Evolutionary conservation across 257 asterid genomes (phyloP), one percentile per base, ranked within the genome.

Genomic region (Thymus quinquecostatus): DNA sequence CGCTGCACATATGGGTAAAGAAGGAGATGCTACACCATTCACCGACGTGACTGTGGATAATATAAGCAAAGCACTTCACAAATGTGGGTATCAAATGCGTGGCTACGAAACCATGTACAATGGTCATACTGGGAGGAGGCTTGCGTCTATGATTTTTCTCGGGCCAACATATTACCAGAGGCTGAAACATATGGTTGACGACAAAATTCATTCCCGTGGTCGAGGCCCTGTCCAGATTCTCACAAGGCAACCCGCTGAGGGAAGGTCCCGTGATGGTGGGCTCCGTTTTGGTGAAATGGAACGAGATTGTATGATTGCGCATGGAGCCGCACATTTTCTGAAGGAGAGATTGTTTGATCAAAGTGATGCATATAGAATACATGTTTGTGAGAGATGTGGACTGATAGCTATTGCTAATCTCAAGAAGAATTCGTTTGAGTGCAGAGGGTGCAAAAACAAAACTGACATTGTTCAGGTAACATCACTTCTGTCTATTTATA

Each of bases 281-380:
- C 95, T 94, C 45, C 85, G 97, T 1, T 91, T 94, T 79, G 99
- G 99, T 59, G 99, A 94, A 78, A 94, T 94, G 99, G 99, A 94
- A 78, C 83, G 97, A 21, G 99, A 94, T 72, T 94, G 99, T 68
- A 94, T 94, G 97, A 91, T 94, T 83, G 99, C 97, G 0, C 97
- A 94, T 14, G 99, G 99, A 11, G 99, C 99, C 0, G 96, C 99
- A 60, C 97, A 94, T 77, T 94, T 91, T 71, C 86, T 94, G 0
- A 94, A 94, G 81, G 97, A 94, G 68, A 83, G 97, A 51, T 58
- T 94, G 86, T 94, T 94, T 75, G 97, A 94, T 78, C 99, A 94
- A 47, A 94, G 99, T 64, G 99, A 94, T 73, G 99, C 99, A 0
- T 94, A 94, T 44, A 84, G 97, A 79, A 84, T 94, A 55, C 99